Percentiles rank a stretch among this genome's conserved stretches.
These are phyloP conservation scores for Henckelia pumila DNA, from an alignment of 257 asterid species.

Conservation along the genomic window DNA sequence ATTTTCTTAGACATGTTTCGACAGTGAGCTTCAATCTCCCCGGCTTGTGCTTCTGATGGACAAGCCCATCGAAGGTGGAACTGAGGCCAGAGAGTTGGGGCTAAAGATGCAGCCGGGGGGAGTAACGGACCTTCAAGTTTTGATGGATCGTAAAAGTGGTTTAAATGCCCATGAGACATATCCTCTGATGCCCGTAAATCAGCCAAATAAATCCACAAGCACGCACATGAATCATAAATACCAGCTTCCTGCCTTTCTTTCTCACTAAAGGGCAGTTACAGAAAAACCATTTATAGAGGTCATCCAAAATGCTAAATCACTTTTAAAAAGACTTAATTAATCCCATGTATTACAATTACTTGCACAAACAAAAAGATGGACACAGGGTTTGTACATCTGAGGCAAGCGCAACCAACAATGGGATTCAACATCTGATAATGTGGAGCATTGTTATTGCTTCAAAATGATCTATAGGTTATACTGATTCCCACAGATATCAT, in stretches of 20 bases:
- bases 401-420: constrained; percentile 7
- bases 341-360: not conserved
- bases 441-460: not conserved
- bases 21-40: constrained; percentile 82
- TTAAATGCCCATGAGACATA: constrained; percentile 71
- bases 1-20: constrained; percentile 60
- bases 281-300: constrained; percentile 3
- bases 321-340: constrained; percentile 6
- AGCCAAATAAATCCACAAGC: constrained; percentile 84
- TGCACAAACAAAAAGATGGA: constrained; percentile 7
- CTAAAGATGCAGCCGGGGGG: constrained; percentile 99
- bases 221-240: constrained; percentile 73
- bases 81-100: constrained; percentile 98
- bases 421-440: not conserved
- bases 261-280: constrained; percentile 47
- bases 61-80: constrained; percentile 99
- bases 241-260: constrained; percentile 93
- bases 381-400: constrained; percentile 3
- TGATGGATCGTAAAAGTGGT: constrained; percentile 77
- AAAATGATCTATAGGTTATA: not conserved
- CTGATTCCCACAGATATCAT: not conserved
- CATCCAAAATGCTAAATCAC: not conserved
- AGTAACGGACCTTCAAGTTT: constrained; percentile 61
- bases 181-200: constrained; percentile 74
- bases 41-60: constrained; percentile 87